These are phyloP conservation scores for Acanthamoeba rhysodes DNA, from an alignment of 208 protist genomes.

Conservation along the genomic window DNA sequence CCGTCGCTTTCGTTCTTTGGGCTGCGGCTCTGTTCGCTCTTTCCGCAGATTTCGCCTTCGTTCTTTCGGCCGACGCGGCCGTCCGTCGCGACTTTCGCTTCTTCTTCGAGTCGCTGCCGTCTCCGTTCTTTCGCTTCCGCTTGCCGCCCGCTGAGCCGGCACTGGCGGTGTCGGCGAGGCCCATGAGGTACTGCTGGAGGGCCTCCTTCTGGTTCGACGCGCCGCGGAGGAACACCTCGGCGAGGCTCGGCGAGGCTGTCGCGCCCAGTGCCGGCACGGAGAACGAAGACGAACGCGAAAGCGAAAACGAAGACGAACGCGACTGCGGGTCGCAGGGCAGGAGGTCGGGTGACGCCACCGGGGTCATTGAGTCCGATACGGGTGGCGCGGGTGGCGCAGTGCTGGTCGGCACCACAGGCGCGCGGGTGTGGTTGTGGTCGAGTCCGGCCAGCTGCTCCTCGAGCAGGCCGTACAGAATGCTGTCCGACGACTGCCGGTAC, in stretches of 20 bases:
- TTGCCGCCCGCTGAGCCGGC: not conserved
- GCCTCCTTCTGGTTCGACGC: not conserved
- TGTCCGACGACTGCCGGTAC: not conserved
- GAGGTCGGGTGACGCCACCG: not conserved
- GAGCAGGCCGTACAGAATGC: not conserved
- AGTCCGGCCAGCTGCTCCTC: not conserved
- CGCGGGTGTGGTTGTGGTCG: not conserved
- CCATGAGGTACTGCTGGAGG: not conserved
- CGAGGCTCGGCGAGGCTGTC: not conserved
- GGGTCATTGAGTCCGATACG: not conserved
- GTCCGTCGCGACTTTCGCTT: not conserved
- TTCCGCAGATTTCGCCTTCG: not conserved
- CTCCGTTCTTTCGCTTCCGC: not conserved
- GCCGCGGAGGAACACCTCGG: not conserved
- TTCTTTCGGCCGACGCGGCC: not conserved
- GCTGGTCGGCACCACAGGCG: not conserved
- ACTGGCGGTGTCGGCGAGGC: not conserved
- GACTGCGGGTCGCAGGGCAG: no score
- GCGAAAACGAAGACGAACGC: not conserved
- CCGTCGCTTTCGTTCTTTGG: slow-evolving; percentile 13
- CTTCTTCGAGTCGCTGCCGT: not conserved
- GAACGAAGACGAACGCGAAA: not conserved
- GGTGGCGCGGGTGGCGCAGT: not conserved
- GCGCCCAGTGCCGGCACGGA: not conserved
- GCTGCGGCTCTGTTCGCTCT: not conserved